A percentile compares a stretch with the other conserved stretches of the same genome.
phyloP scores from a whole-genome alignment of 1,139 yeast genomes.

The Geotrichum carabidarum region DNA sequence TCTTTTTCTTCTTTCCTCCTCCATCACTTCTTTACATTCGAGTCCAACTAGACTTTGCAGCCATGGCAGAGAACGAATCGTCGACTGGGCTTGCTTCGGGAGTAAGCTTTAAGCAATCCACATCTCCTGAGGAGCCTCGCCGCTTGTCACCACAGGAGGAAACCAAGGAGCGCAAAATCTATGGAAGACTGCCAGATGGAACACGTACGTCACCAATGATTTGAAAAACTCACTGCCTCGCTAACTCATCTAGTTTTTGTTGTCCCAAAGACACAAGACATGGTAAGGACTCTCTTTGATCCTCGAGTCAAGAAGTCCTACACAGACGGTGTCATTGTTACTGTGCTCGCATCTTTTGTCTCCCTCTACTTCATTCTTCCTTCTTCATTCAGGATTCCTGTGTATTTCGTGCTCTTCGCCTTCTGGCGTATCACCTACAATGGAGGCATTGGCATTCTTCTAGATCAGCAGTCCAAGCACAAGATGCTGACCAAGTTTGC shows the following conservation, averaged over 20 bases:
- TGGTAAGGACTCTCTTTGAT: conserved; percentile 78
- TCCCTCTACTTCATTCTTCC: conserved; percentile 43
- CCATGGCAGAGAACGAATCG: conserved; percentile 11
- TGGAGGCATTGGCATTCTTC: conserved; percentile 69
- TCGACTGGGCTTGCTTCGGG: conserved; percentile 17
- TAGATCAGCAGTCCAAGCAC: conserved; percentile 63
- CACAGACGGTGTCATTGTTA: conserved; percentile 57
- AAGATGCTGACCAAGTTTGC: conserved; percentile 56
- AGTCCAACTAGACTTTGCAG: not conserved
- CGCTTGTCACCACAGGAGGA: conserved; percentile 1
- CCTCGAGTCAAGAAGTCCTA: conserved; percentile 67
- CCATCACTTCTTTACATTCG: not conserved
- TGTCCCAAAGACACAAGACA: conserved; percentile 80
- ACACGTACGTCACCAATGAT: conserved; percentile 11
- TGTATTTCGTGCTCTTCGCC: conserved; percentile 53
- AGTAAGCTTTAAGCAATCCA: conserved; percentile 4
- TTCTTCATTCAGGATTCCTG: conserved; percentile 40
- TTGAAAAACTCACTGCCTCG: not conserved
- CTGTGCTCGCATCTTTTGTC: conserved; percentile 49
- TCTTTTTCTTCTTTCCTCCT: not conserved
- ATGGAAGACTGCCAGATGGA: conserved; percentile 21
- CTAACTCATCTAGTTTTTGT: conserved; percentile 39
- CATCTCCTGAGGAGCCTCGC: not conserved
- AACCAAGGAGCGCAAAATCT: conserved; percentile 10
- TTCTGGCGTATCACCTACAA: conserved; percentile 79